Evolutionary conservation across 2,329 filamentous ascomycete species (phyloP), one percentile per base, ranked within the genome.

Genomic region (Cordyceps cicadae): DNA sequence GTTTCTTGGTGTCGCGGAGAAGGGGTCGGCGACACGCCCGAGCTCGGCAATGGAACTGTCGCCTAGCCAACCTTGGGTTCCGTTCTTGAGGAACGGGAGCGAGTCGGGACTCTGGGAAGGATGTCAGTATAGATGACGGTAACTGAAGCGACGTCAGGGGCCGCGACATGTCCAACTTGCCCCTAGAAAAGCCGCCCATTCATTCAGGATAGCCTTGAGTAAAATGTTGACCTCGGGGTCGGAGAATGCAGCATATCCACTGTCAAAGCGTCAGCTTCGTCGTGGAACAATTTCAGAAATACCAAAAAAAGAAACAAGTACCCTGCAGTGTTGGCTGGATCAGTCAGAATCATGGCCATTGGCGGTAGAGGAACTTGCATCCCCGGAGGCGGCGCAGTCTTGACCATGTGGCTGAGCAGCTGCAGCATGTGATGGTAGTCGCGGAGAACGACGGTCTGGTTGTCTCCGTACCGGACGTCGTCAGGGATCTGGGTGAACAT

Each of bases 11-110:
- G 78, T 74, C 56, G 72, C 66, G 19, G 70, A 66, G 0, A 79
- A 76, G 5, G 71, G 72, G 63, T 83, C 82, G 67, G 80, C 79
- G 0, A 82, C 79, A 43, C 77, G 70, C 72, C 81, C 77, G 3
- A 85, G 67, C 60, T 84, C 80, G 1, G 67, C 68, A 5, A 72
- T 66, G 1, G 74, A 81, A 0, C 78, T 77, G 17, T 77, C 64
- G 3, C 81, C 81, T 51, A 86, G 84, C 83, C 83, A 86, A 21
- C 82, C 82, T 8, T 74, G 66, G 43, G 78, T 70, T 24, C 74
- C 67, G 58, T 74, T 71, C 63, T 82, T 72, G 0, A 83, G 82
- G 4, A 76, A 66, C 0, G 80, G 81, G 4, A 41, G 34, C 0
- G 84, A 86, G 15, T 77, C 74, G 0, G 81, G 79, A 0, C 79